Evolutionary conservation across 306 rosid genomes (phyloP).

Genomic region (Quercus suber): DNA sequence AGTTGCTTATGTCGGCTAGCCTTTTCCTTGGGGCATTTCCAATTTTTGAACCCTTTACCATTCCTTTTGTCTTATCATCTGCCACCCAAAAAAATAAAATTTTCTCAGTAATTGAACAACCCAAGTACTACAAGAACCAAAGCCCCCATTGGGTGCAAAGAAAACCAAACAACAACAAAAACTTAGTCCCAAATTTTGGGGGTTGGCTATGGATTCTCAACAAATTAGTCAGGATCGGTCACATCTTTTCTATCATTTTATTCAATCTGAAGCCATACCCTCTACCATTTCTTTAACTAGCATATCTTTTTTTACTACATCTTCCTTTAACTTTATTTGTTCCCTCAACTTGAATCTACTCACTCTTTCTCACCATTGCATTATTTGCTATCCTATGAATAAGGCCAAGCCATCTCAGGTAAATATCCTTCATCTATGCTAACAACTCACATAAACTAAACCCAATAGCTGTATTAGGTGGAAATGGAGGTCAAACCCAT

Average conservation of each 20-base stretch:
- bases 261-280: no score
- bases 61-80: slow-evolving; percentile 40
- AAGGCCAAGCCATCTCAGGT: no score
- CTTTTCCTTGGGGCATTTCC: slow-evolving; percentile 45
- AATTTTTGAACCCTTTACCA: slow-evolving; percentile 27
- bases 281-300: no score
- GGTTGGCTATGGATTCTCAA: no score
- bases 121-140: neutral
- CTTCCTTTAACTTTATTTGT: no score
- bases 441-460: neutral
- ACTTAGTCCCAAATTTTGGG: no score
- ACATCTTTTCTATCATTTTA: no score
- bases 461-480: neutral
- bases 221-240: no score
- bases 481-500: neutral
- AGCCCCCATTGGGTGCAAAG: slow-evolving; percentile 1
- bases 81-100: slow-evolving; percentile 23
- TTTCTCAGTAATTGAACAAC: slow-evolving; percentile 1
- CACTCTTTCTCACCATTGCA: no score
- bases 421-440: neutral
- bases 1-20: slow-evolving; percentile 76
- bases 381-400: no score
- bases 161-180: neutral
- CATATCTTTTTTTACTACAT: no score
- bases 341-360: no score